These are phyloP conservation scores for Zelonia costaricensis DNA, from an alignment of 208 protist species.

Conservation along the genomic window DNA sequence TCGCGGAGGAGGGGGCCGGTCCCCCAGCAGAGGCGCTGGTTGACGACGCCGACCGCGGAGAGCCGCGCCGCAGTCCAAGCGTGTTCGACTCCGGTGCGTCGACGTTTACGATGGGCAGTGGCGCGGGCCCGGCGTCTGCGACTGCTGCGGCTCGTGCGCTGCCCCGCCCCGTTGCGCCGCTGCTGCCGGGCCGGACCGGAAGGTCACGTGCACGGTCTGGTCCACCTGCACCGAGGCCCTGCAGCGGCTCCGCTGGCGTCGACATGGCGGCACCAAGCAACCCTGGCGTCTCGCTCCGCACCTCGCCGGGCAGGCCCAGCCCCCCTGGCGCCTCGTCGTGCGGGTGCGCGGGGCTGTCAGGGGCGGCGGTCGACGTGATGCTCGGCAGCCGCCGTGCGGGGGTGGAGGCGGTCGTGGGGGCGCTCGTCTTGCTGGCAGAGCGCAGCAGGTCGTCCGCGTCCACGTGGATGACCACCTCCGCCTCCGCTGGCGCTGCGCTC, in stretches of 20 bases:
- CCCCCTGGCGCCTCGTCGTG: neutral
- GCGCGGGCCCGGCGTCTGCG: slow-evolving; percentile 6
- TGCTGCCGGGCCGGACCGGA: neutral
- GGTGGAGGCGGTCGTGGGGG: neutral
- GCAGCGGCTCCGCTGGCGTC: slow-evolving; percentile 17
- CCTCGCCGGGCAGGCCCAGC: slow-evolving; percentile 3
- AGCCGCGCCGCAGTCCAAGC: slow-evolving; percentile 12
- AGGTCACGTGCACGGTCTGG: slow-evolving; percentile 3
- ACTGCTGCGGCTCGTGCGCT: no score
- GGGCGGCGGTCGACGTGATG: slow-evolving; percentile 13
- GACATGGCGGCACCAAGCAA: neutral
- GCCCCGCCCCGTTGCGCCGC: neutral
- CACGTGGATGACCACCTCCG: neutral
- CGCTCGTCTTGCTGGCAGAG: slow-evolving; percentile 4
- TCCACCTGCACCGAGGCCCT: no score
- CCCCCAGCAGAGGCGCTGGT: neutral
- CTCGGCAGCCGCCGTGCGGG: slow-evolving; percentile 8
- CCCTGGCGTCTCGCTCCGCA: slow-evolving; percentile 7
- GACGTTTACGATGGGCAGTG: slow-evolving; percentile 23
- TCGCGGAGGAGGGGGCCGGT: neutral
- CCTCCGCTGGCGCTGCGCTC: neutral
- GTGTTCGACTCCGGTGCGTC: slow-evolving; percentile 26
- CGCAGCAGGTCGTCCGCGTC: neutral
- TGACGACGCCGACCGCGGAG: neutral
- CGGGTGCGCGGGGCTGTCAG: slow-evolving; percentile 10